These are phyloP conservation scores for Royoungia palumana DNA, from an alignment of 768 basidiomycete species.

Conservation along the genomic window DNA sequence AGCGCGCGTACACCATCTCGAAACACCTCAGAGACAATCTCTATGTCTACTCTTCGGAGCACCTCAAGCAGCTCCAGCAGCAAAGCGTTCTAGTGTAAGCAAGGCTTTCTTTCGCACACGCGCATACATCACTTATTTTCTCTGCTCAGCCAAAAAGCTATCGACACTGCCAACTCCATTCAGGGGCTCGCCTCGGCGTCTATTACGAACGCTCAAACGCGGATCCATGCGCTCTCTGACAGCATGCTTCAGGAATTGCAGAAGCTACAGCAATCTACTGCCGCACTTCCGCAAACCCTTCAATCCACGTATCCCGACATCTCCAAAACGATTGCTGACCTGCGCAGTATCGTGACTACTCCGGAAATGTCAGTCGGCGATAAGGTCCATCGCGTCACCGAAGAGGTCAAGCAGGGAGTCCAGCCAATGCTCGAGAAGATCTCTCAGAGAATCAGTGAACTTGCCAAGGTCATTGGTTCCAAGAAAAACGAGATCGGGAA, in stretches of 20 bases:
- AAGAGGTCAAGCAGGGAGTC: conserved; percentile 59
- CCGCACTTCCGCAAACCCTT: conserved; percentile 56
- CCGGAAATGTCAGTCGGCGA: conserved; percentile 59
- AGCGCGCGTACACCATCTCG: conserved; percentile 67
- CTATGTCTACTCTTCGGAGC: conserved; percentile 64
- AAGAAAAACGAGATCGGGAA: conserved; percentile 27
- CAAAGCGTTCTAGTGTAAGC: conserved; percentile 66
- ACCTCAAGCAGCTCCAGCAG: conserved; percentile 63
- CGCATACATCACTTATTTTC: conserved; percentile 6
- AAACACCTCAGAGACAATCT: conserved; percentile 60
- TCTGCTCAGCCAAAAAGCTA: conserved; percentile 57
- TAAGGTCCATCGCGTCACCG: conserved; percentile 53
- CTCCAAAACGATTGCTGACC: conserved; percentile 48
- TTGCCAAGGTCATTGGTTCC: conserved; percentile 23
- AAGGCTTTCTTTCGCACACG: neutral
- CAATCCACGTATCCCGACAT: conserved; percentile 58
- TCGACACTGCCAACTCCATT: conserved; percentile 63
- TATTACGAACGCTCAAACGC: conserved; percentile 50
- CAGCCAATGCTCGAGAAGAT: conserved; percentile 57
- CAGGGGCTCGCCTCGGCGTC: conserved; percentile 57
- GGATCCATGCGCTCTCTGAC: conserved; percentile 59
- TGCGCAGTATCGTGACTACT: conserved; percentile 49
- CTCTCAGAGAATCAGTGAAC: conserved; percentile 36
- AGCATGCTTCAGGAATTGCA: conserved; percentile 65
- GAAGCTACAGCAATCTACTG: conserved; percentile 59